A percentile compares a stretch with the other conserved stretches of the same genome.
Evolutionary conservation across 192 early-diverging fungal genomes (phyloP).

Genomic region (Diversispora eburnea): DNA sequence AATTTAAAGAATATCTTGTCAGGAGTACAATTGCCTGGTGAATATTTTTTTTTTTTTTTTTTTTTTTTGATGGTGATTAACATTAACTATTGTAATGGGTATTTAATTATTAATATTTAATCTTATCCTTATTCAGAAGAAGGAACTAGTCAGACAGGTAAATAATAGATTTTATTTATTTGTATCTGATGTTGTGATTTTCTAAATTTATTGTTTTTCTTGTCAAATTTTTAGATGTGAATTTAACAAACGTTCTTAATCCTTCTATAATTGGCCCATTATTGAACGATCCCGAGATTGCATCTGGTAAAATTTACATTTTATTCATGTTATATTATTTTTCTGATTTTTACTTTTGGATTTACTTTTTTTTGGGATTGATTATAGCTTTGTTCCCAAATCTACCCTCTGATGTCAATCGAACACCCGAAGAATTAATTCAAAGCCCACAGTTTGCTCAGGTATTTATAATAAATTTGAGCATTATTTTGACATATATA

Average conservation of each 20-base stretch:
- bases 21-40: constrained; percentile 44
- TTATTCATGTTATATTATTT: not conserved
- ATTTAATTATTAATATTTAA: not conserved
- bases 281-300: constrained; percentile 41
- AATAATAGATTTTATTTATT: not conserved
- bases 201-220: not conserved
- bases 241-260: constrained; percentile 39
- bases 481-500: not conserved
- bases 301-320: constrained; percentile 10
- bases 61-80: not conserved
- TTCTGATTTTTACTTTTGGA: not conserved
- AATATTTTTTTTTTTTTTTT: not conserved
- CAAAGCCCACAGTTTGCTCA: constrained; percentile 47
- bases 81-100: no score
- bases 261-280: constrained; percentile 40
- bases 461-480: not conserved
- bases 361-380: not conserved
- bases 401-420: constrained; percentile 41
- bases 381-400: constrained; percentile 47
- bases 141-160: constrained; percentile 12
- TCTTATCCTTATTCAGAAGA: constrained; percentile 4
- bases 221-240: constrained; percentile 31
- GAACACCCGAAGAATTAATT: constrained; percentile 45
- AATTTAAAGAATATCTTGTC: constrained; percentile 44
- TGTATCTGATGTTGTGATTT: not conserved